Percentiles rank a stretch among this genome's conserved stretches.
phyloP scores from a whole-genome alignment of 345 rosid species.

The Salix exigua region DNA sequence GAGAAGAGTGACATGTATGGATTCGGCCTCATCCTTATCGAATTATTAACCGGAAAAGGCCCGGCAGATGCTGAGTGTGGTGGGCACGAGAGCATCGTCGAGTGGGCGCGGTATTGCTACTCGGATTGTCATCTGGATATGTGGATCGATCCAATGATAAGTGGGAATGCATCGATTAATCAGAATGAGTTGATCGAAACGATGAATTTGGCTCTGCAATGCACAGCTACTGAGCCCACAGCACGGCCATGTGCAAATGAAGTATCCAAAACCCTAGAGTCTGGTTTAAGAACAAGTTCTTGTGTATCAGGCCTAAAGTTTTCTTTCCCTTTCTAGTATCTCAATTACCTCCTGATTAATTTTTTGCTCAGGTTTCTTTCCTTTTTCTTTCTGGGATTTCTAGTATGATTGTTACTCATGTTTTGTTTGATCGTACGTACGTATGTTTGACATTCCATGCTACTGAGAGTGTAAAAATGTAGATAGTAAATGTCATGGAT shows the following conservation, averaged over 20 bases:
- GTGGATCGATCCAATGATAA: constrained; percentile 66
- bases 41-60: constrained; percentile 63
- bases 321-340: constrained; percentile 29
- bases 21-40: constrained; percentile 63
- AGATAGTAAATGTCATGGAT: constrained; percentile 1
- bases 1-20: constrained; percentile 66
- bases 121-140: constrained; percentile 54
- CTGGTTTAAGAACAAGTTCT: constrained; percentile 34
- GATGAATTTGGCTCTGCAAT: constrained; percentile 68
- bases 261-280: constrained; percentile 45
- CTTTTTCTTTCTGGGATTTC: constrained; percentile 3
- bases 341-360: constrained; percentile 14
- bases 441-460: constrained; percentile 4
- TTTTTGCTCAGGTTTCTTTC: constrained; percentile 11
- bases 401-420: constrained; percentile 12
- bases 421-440: constrained; percentile 9
- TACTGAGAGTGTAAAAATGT: constrained; percentile 15
- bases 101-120: constrained; percentile 74
- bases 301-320: constrained; percentile 36
- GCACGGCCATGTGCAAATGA: constrained; percentile 59
- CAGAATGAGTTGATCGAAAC: constrained; percentile 47
- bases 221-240: constrained; percentile 60
- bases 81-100: constrained; percentile 44
- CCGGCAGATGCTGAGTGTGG: constrained; percentile 60
- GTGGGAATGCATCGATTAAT: constrained; percentile 21